Conservation (phyloP, 768 basidiomycete genomes). For the Ramaria rubella region DNA sequence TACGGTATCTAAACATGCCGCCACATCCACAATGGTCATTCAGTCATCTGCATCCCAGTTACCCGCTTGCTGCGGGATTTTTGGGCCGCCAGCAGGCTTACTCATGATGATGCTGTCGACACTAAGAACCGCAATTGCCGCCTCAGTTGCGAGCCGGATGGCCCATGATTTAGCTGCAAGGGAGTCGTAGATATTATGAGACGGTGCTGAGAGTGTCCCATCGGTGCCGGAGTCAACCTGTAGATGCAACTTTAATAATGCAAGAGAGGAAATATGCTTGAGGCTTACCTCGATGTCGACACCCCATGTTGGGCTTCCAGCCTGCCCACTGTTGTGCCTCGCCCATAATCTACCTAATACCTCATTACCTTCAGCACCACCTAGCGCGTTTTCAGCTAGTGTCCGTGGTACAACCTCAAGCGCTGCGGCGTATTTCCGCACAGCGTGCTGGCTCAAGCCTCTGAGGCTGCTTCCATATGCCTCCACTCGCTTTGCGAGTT, state of each 20-base stretch:
- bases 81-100: conserved; percentile 86
- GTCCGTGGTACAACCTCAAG: conserved; percentile 91
- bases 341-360: conserved; percentile 85
- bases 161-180: conserved; percentile 88
- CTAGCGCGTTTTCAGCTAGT: conserved; percentile 91
- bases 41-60: conserved; percentile 73
- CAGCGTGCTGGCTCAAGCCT: conserved; percentile 89
- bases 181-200: conserved; percentile 75
- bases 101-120: conserved; percentile 99
- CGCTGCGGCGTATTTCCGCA: conserved; percentile 82
- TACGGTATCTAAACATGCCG: background rate
- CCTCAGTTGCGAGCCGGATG: conserved; percentile 83
- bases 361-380: conserved; percentile 88
- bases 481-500: conserved; percentile 81
- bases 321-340: conserved; percentile 63
- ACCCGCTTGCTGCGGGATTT: conserved; percentile 78
- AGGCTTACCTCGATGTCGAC: conserved; percentile 78
- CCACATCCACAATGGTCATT: background rate
- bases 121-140: conserved; percentile 82
- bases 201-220: conserved; percentile 60
- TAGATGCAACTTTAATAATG: background rate
- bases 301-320: conserved; percentile 69
- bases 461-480: conserved; percentile 81
- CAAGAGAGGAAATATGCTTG: background rate
- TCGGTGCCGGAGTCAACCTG: conserved; percentile 60